Percentiles rank a stretch among this genome's conserved stretches.
phyloP scores from a whole-genome alignment of 495 filamentous ascomycete genomes.

The Peziza echinospora region DNA sequence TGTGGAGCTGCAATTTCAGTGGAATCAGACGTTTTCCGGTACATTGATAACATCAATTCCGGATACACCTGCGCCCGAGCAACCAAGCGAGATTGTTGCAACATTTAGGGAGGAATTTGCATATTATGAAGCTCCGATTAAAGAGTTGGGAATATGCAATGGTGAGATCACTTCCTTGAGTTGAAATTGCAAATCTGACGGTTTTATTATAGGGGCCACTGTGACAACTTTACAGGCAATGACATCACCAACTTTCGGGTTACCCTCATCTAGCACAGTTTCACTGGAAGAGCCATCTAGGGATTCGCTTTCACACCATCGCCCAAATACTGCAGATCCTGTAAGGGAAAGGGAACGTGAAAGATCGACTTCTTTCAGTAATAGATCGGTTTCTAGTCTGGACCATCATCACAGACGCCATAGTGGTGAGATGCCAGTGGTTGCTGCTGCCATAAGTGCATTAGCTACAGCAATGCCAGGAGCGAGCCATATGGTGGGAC shows the following conservation, averaged over 20 bases:
- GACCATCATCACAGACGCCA: not conserved
- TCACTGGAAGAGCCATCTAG: too few species aligned
- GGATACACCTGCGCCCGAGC: slow-evolving; percentile 37
- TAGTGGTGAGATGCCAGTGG: not conserved
- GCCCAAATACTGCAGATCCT: not conserved
- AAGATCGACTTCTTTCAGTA: not conserved
- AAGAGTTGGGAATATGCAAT: slow-evolving; percentile 26
- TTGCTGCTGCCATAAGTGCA: not conserved
- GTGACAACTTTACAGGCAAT: not conserved
- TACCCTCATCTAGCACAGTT: too few species aligned
- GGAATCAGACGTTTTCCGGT: slow-evolving; percentile 56
- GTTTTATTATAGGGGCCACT: not conserved
- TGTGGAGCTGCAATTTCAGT: slow-evolving; percentile 55
- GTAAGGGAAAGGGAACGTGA: not conserved
- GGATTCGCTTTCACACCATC: not conserved
- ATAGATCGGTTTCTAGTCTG: not conserved
- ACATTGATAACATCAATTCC: slow-evolving; percentile 59
- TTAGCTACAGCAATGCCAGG: not conserved
- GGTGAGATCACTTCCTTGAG: too few species aligned
- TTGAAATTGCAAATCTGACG: too few species aligned
- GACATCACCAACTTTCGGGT: not conserved
- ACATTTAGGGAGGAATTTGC: slow-evolving; percentile 55
- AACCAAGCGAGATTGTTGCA: slow-evolving; percentile 40
- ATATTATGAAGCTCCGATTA: slow-evolving; percentile 31
- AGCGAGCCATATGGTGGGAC: not conserved